These are phyloP conservation scores for Puccinia novopanici DNA, from an alignment of 1,284 basidiomycete species.

Conservation along the genomic window DNA sequence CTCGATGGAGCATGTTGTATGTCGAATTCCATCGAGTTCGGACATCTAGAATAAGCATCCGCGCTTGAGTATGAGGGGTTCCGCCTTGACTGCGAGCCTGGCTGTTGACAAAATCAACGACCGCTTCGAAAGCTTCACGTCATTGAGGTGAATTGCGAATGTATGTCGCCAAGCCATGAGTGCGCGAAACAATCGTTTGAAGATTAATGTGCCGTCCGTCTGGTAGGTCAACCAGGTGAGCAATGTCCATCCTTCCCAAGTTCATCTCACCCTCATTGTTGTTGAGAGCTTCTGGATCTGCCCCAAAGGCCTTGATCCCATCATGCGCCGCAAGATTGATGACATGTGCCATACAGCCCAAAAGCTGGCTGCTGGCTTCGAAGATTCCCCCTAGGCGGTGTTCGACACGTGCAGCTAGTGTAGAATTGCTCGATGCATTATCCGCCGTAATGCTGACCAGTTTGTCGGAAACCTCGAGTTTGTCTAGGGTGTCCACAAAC, in stretches of 20 bases:
- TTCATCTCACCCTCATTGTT: neutral
- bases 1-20: too few relatives aligned
- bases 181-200: neutral
- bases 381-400: neutral
- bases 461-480: neutral
- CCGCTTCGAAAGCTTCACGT: neutral
- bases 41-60: neutral
- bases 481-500: slow-evolving; percentile 9
- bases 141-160: neutral
- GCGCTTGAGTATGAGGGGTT: neutral
- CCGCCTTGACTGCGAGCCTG: neutral
- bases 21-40: too few relatives aligned
- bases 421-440: slow-evolving; percentile 14
- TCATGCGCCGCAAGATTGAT: slow-evolving; percentile 7
- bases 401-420: neutral
- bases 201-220: neutral
- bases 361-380: neutral
- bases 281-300: neutral
- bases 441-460: neutral
- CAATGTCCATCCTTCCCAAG: neutral
- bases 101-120: neutral
- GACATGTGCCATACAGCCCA: slow-evolving; percentile 16
- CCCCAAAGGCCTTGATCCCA: neutral
- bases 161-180: neutral
- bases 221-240: neutral